Evolutionary conservation across 352 stramenopile species (phyloP).

Genomic region (Bremia lactucae): DNA sequence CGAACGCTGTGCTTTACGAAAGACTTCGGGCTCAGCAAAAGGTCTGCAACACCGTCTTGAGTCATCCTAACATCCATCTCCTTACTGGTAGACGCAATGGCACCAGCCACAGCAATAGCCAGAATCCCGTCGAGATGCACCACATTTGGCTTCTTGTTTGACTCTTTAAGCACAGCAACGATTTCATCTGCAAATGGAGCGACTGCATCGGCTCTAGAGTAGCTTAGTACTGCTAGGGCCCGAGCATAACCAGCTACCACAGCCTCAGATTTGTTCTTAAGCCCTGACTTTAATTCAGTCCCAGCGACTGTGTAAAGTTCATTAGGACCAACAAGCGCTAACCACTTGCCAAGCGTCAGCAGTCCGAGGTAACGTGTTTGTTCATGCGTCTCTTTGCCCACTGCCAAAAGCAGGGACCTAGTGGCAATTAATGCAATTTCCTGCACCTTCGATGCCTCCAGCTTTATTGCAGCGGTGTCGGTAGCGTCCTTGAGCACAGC

Average conservation of each 20-base stretch:
- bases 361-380: constrained; percentile 62
- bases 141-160: constrained; percentile 72
- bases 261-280: constrained; percentile 66
- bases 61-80: constrained; percentile 49
- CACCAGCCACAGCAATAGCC: constrained; percentile 47
- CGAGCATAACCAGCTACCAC: constrained; percentile 59
- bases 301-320: constrained; percentile 34
- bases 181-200: constrained; percentile 39
- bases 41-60: constrained; percentile 31
- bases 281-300: constrained; percentile 32
- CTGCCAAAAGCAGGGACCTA: constrained; percentile 50
- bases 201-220: constrained; percentile 16
- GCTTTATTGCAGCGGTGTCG: constrained; percentile 18
- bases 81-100: constrained; percentile 44
- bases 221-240: constrained; percentile 38
- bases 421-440: constrained; percentile 37
- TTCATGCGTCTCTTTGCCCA: constrained; percentile 79
- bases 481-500: constrained; percentile 51
- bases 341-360: constrained; percentile 65
- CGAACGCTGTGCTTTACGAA: constrained; percentile 44
- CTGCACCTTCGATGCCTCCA: constrained; percentile 24
- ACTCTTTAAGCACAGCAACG: constrained; percentile 40
- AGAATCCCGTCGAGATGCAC: constrained; percentile 68
- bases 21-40: constrained; percentile 34
- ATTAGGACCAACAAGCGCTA: constrained; percentile 36